Base-by-base conservation (phyloP, 257 asterid genomes). In the Echites panduratus region DNA sequence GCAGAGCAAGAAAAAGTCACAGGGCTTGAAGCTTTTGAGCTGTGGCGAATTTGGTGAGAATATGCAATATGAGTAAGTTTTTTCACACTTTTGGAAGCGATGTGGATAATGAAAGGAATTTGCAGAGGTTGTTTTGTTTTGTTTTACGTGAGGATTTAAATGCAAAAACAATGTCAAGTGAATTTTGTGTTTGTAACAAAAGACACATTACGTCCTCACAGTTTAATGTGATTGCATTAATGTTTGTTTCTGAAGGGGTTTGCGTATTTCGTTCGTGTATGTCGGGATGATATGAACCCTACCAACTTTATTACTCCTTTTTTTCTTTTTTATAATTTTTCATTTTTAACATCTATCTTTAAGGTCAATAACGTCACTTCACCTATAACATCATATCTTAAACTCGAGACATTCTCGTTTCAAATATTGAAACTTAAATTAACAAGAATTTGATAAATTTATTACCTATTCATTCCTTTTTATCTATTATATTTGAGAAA, bases 171-270 rank as follows among this genome's bases (percentile, higher is more conserved):
- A n/a, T 11, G 43, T 50, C 16, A 45, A 32, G n/a, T 62, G 64
- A 59, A 62, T 62, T 70, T 70, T 70, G 56, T 69, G 62, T 29
- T 7, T 14, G 4, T 11, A 11, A 54, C 11, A n/a, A 29, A 22
- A 29, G 38, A 24, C 24, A 58, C 17, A 38, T 38, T 22, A 57
- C 68, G 41, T 40, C 43, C 58, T 65, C 12, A 43, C 6, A 6
- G 43, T 40, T 66, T 26, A 53, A 68, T 76, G 79, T 69, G 79
- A 75, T 35, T 69, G 63, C 79, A 76, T 76, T 69, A 76, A 70
- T 69, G 75, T 48, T 43, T n/a, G n/a, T n/a, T n/a, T n/a, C n/a
- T 47, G 1, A 6, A 26, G 11, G 29, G 41, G 1, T 22, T 32
- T 22, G 8, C 38, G 3, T 35, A 9, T 6, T 17, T 12, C 64